phyloP scores from a whole-genome alignment of 75 land plant genomes.

The Cupressus sempervirens region DNA sequence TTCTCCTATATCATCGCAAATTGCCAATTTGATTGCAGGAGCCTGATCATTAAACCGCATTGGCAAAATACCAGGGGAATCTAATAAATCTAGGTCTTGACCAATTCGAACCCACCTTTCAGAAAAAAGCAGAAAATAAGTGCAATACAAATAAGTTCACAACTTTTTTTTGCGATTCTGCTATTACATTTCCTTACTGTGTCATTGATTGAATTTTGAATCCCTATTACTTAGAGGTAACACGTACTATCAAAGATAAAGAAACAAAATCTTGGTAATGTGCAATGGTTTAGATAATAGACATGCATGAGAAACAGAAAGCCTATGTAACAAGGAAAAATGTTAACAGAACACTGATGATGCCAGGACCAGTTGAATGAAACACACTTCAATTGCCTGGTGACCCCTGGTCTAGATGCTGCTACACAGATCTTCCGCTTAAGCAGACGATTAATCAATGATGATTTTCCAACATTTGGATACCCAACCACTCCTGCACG shows the following conservation, averaged over 20 bases:
- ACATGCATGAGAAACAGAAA: background rate
- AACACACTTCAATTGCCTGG: slow-evolving; percentile 69
- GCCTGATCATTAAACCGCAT: slow-evolving; percentile 87
- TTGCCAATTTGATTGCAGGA: slow-evolving; percentile 89
- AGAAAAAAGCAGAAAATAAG: background rate
- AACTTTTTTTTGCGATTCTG: background rate
- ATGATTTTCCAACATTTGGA: slow-evolving; percentile 98
- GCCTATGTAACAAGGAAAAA: background rate
- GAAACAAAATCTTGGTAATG: background rate
- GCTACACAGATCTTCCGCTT: slow-evolving; percentile 85
- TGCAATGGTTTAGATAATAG: background rate
- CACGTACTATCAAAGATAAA: background rate
- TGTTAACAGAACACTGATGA: background rate
- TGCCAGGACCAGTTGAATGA: background rate
- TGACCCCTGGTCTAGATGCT: slow-evolving; percentile 93
- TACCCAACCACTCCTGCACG: slow-evolving; percentile 96
- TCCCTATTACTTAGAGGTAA: background rate
- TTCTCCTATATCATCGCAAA: slow-evolving; percentile 98
- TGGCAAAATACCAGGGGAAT: slow-evolving; percentile 93
- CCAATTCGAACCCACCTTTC: slow-evolving; percentile 90
- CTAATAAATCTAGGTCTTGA: slow-evolving; percentile 82
- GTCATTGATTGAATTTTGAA: background rate
- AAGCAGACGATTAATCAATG: slow-evolving; percentile 86
- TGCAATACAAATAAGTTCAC: background rate
- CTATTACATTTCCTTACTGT: background rate